These are phyloP conservation scores for Taphrina populina DNA, from an alignment of 1,139 yeast genomes.

Conservation along the genomic window DNA sequence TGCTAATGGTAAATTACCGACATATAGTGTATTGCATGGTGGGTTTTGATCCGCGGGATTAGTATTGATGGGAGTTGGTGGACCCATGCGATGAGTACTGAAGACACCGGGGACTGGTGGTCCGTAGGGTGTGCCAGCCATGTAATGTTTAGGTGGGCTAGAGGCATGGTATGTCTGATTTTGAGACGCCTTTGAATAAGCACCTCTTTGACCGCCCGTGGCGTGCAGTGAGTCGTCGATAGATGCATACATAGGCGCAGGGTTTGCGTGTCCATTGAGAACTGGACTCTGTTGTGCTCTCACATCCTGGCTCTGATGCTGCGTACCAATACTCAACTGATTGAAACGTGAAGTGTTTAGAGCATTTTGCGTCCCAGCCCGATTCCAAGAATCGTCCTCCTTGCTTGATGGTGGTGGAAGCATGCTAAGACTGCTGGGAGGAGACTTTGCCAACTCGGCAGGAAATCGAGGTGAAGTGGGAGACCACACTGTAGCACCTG, in stretches of 20 bases:
- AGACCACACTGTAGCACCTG: slow-evolving; percentile 30
- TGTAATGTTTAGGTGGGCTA: slow-evolving; percentile 22
- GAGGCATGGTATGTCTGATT: neutral
- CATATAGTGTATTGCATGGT: slow-evolving; percentile 94
- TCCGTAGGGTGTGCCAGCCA: neutral
- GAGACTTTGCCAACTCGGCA: slow-evolving; percentile 20
- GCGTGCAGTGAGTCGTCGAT: slow-evolving; percentile 18
- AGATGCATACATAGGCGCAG: slow-evolving; percentile 12
- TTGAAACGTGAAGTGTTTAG: slow-evolving; percentile 1
- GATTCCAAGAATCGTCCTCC: slow-evolving; percentile 26
- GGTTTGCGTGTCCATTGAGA: neutral
- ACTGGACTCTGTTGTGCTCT: slow-evolving; percentile 9
- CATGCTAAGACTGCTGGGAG: slow-evolving; percentile 30
- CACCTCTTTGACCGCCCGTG: neutral
- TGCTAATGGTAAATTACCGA: slow-evolving; percentile 95
- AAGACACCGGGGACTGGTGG: slow-evolving; percentile 18
- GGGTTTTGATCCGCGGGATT: slow-evolving; percentile 99
- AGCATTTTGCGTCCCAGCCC: slow-evolving; percentile 9
- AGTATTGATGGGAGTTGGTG: slow-evolving; percentile 43
- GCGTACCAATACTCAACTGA: slow-evolving; percentile 1
- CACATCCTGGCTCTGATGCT: slow-evolving; percentile 9
- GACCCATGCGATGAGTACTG: slow-evolving; percentile 31
- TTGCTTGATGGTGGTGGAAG: slow-evolving; percentile 15
- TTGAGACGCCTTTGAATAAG: neutral
- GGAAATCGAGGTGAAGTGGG: slow-evolving; percentile 24